Evolutionary conservation across 495 filamentous ascomycete species (phyloP), one percentile per base, ranked within the genome.

Genomic region (Aspergillus taichungensis): DNA sequence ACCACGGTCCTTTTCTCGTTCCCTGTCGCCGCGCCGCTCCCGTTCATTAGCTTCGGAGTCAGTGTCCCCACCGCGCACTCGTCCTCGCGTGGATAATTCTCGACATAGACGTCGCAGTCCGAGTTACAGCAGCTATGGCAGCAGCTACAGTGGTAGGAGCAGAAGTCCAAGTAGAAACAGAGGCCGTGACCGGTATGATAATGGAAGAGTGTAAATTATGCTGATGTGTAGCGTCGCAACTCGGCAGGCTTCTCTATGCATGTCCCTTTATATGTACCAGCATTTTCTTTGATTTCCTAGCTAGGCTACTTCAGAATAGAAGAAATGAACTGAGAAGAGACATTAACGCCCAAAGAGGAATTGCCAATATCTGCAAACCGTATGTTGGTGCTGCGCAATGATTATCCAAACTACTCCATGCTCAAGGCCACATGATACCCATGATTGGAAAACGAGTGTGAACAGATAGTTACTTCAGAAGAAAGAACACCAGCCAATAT

Each of bases 401-500:
- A 24, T 24, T 24, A 24, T 24, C 18, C 18, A 24, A 24, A 24
- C 18, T 4, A 24, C 18, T 24, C 18, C 18, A 24, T 24, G 18
- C 18, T 24, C 4, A 24, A 24, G 2, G 18, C 18, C 18, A 4
- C 18, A 24, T 4, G 4, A 34, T 18, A 30, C 13, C 7, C 6
- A 12, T 13, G 27, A 14, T 11, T 5, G 9, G 30, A 34, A 34
- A 1, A 35, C n/a, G 18, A 29, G 34, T n/a, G 10, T 12, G 9
- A 29, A 6, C 10, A 41, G 8, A 37, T 3, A 40, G 18, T 13
- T 13, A 8, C 1, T 27, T 66, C 53, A 96, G 51, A 95, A 81
- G 58, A 96, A 97, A 13, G 91, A 77, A 73, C 88, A 95, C 92
- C 92, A 98, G 18, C 92, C 92, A 66, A 97, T 92, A 65, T 98